Conservation (phyloP, 2,329 filamentous ascomycete species). For the Aspergillus transmontanensis region DNA sequence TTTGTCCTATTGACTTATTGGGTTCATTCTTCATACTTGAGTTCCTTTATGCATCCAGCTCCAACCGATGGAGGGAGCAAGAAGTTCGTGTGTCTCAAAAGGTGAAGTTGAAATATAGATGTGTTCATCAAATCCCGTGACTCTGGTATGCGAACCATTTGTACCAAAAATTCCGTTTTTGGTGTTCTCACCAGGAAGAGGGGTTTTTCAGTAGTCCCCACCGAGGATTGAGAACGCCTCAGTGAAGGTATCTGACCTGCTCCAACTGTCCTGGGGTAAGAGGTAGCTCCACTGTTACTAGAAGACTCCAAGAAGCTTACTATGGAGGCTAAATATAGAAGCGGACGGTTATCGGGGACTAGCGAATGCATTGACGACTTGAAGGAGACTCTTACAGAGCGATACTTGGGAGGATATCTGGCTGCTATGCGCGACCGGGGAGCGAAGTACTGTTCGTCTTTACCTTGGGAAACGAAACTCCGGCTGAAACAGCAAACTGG, state of each 20-base stretch:
- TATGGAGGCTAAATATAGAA: slow-evolving; percentile 9
- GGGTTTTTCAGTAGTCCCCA: not conserved
- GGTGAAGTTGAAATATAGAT: not conserved
- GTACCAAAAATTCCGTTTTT: not conserved
- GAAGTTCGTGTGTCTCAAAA: not conserved
- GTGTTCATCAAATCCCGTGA: not conserved
- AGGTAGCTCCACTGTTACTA: not conserved
- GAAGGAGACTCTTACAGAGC: not conserved
- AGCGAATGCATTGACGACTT: not conserved
- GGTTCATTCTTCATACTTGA: not conserved
- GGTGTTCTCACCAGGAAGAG: not conserved
- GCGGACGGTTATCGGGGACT: slow-evolving; percentile 5
- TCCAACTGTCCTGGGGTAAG: not conserved
- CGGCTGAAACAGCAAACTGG: slow-evolving; percentile 9
- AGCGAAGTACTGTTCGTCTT: not conserved
- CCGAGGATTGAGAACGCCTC: not conserved
- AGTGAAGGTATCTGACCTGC: not conserved
- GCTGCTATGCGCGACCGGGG: not conserved
- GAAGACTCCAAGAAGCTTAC: not conserved
- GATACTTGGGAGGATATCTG: not conserved
- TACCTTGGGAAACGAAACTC: slow-evolving; percentile 3
- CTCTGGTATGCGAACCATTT: not conserved
- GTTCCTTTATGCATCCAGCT: not conserved
- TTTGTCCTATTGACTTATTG: not conserved
- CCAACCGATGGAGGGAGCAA: not conserved